Base-by-base conservation (phyloP, 2,329 filamentous ascomycete genomes). In the Aaosphaeria arxii region DNA sequence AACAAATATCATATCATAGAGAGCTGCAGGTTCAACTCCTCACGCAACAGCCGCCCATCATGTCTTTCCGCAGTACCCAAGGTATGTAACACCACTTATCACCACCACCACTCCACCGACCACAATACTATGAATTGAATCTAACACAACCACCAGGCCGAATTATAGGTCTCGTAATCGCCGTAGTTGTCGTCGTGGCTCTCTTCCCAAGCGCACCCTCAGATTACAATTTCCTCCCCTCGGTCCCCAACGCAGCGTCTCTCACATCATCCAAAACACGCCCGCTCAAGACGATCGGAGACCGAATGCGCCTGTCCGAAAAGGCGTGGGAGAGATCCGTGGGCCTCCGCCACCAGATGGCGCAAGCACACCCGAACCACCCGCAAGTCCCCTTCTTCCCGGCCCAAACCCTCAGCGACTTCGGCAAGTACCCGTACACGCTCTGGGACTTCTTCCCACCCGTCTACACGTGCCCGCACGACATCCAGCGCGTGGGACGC, bases 391-490 rank as follows among this genome's bases (percentile, higher is more conserved):
- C 63, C 2, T 61, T 66, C 46, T 66, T 65, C 42, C 63, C 63
- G 1, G 56, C 48, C 6, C 51, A 53, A 30, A 48, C 51, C 4
- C 41, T 51, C 11, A 31, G 31, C 33, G 61, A 61, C 46, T 66
- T 66, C 41, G 36, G 63, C 24, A 64, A 60, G 41, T 65, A 64
- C 46, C 62, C 63, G 1, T 66, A 54, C 53, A 66, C 63, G 0
- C 53, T 67, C 36, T 67, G 64, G 64, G 64, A 67, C 47, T 67
- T 63, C 51, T 67, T 65, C 40, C 63, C 64, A 1, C 53, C 64
- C 6, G 62, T 62, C 4, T 67, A 60, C 59, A 65, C 62, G 38
- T 67, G 64, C 36, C 64, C 64, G 7, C 64, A 65, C 36, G 64
- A 67, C 47, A 53, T 67, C 32, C 64, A 67, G 47, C 59, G 64